Conservation (phyloP, 331 rosid species). For the Malus hybrid region DNA sequence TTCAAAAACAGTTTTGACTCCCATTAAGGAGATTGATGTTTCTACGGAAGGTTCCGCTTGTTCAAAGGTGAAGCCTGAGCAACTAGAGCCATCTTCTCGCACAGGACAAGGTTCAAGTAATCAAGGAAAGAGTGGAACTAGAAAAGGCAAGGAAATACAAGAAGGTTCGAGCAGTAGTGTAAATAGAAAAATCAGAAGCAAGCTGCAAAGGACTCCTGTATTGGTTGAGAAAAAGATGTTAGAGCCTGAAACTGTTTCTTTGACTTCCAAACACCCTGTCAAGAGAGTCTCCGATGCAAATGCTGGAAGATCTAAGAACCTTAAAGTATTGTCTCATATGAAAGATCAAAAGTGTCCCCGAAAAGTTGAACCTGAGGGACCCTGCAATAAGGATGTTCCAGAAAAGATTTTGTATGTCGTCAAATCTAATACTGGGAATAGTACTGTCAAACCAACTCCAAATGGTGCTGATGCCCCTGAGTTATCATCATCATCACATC, state of each 20-base stretch:
- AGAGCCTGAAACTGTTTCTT: constrained; percentile 20
- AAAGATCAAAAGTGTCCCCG: constrained; percentile 18
- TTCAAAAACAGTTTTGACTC: background rate
- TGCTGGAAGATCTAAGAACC: constrained; percentile 22
- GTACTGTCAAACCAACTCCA: constrained; percentile 18
- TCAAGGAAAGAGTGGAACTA: constrained; percentile 28
- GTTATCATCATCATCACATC: constrained; percentile 17
- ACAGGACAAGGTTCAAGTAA: constrained; percentile 21
- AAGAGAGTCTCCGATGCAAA: constrained; percentile 29
- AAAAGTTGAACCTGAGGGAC: constrained; percentile 22
- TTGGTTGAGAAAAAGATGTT: constrained; percentile 26
- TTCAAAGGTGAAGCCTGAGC: constrained; percentile 3
- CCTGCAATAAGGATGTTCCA: constrained; percentile 21
- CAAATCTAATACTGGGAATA: constrained; percentile 35
- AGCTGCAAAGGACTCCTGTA: constrained; percentile 19
- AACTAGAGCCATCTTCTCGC: constrained; percentile 17
- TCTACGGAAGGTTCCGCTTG: constrained; percentile 18
- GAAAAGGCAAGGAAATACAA: constrained; percentile 19
- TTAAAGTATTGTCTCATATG: constrained; percentile 8
- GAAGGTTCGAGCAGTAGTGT: constrained; percentile 28
- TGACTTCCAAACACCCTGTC: constrained; percentile 24
- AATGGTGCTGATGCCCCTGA: constrained; percentile 14
- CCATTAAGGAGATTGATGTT: constrained; percentile 4
- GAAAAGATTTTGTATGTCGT: constrained; percentile 38
- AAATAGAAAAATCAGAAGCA: constrained; percentile 27